phyloP scores from a whole-genome alignment of 257 asterid species.

The Galeopsis tetrahit region DNA sequence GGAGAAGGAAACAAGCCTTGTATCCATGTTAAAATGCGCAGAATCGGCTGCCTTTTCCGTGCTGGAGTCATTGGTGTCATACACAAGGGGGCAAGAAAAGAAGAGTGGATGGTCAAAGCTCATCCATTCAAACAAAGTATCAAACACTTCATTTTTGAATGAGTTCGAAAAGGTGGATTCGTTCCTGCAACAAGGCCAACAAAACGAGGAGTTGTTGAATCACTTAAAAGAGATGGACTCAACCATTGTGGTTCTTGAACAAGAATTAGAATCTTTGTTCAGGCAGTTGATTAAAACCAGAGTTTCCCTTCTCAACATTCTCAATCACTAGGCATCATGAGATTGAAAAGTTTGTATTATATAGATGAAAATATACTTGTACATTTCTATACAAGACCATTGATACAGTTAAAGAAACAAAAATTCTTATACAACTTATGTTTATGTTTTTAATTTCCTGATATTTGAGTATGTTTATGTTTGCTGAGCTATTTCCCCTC shows the following conservation, averaged over 20 bases:
- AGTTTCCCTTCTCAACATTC: slow-evolving; percentile 49
- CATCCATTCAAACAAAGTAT: slow-evolving; percentile 31
- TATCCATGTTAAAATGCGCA: slow-evolving; percentile 34
- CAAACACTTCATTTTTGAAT: not conserved
- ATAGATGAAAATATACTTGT: slow-evolving; percentile 4
- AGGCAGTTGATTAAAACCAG: slow-evolving; percentile 46
- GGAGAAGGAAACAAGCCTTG: not conserved
- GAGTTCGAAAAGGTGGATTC: too few species aligned
- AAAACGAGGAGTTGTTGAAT: too few species aligned
- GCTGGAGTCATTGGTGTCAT: slow-evolving; percentile 39
- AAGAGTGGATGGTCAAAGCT: slow-evolving; percentile 36
- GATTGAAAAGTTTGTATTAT: slow-evolving; percentile 2
- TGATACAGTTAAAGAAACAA: not conserved
- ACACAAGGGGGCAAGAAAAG: slow-evolving; percentile 30
- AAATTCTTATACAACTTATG: not conserved
- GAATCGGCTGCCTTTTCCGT: slow-evolving; percentile 33
- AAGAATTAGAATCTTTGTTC: slow-evolving; percentile 41
- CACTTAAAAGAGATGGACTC: slow-evolving; percentile 31
- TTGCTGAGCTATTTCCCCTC: too few species aligned
- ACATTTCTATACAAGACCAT: not conserved
- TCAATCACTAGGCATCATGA: slow-evolving; percentile 32
- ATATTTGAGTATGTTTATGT: not conserved
- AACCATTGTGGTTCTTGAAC: slow-evolving; percentile 39
- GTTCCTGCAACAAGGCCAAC: too few species aligned
- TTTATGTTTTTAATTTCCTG: not conserved